Percentiles rank a stretch among this genome's conserved stretches.
Evolutionary conservation across 2,329 filamentous ascomycete genomes (phyloP).

Genomic region (Ophiocordyceps polyrhachis-furcata): DNA sequence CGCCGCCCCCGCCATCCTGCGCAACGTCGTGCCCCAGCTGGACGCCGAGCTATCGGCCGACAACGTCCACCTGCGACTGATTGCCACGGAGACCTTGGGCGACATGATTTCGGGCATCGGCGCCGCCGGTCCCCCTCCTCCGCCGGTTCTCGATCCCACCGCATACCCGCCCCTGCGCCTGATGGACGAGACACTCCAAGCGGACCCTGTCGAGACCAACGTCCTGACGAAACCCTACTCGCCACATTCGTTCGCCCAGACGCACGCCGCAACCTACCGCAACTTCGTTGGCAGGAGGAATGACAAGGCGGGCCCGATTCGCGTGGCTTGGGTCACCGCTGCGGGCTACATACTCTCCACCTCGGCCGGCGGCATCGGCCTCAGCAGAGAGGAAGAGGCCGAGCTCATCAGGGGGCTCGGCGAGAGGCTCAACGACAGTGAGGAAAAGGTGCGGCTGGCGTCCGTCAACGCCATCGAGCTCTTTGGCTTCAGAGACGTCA

Average conservation of each 20-base stretch:
- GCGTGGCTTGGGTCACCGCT: constrained; percentile 70
- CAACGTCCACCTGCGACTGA: constrained; percentile 64
- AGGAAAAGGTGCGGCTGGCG: constrained; percentile 79
- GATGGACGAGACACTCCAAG: constrained; percentile 28
- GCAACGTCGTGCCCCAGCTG: constrained; percentile 84
- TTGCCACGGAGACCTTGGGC: constrained; percentile 86
- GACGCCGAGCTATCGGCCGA: constrained; percentile 86
- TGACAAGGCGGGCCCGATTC: constrained; percentile 69
- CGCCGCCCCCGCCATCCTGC: constrained; percentile 69
- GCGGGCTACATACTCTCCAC: constrained; percentile 79
- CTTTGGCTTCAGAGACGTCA: constrained; percentile 64
- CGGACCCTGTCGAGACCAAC: constrained; percentile 29
- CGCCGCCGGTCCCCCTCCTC: constrained; percentile 65
- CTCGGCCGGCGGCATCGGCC: constrained; percentile 72
- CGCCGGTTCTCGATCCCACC: constrained; percentile 55
- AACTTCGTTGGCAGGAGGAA: constrained; percentile 71
- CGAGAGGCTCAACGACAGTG: constrained; percentile 68
- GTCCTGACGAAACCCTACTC: constrained; percentile 69
- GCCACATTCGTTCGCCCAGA: constrained; percentile 74
- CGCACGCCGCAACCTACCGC: constrained; percentile 60
- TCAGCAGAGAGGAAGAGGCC: constrained; percentile 67
- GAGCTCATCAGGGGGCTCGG: constrained; percentile 54
- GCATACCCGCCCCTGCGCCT: constrained; percentile 65
- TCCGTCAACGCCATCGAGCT: constrained; percentile 70
- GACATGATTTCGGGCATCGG: constrained; percentile 91